A percentile compares a stretch with the other conserved stretches of the same genome.
Evolutionary conservation across 208 protist genomes (phyloP).

Genomic region (Angomonas ambiguus): DNA sequence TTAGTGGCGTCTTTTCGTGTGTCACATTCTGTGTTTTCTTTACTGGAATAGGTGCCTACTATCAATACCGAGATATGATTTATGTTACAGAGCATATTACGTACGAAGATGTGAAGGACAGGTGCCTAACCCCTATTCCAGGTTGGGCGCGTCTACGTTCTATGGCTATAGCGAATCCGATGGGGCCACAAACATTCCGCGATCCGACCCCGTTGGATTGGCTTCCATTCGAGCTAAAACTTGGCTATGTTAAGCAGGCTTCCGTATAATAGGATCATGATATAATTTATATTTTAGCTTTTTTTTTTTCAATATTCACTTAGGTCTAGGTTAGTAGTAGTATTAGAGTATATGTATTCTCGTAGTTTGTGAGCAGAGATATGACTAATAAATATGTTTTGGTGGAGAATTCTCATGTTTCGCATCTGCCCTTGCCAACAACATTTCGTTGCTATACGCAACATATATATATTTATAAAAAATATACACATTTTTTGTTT

Average conservation of each 20-base stretch:
- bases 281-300: not conserved
- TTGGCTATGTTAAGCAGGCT: constrained; percentile 86
- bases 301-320: constrained; percentile 8
- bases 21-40: constrained; percentile 32
- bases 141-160: constrained; percentile 72
- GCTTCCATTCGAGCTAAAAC: constrained; percentile 87
- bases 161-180: constrained; percentile 51
- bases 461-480: not conserved
- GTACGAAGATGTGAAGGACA: constrained; percentile 87
- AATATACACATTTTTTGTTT: not conserved
- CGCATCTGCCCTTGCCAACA: too few species aligned
- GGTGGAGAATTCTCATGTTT: too few species aligned
- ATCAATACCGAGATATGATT: constrained; percentile 84
- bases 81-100: constrained; percentile 80
- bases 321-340: not conserved
- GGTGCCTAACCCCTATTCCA: constrained; percentile 85
- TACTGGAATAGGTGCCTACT: constrained; percentile 53
- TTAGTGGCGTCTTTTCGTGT: constrained; percentile 37
- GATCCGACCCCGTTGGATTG: constrained; percentile 87
- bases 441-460: too few species aligned
- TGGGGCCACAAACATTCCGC: constrained; percentile 69
- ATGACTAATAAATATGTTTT: too few species aligned
- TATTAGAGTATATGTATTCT: not conserved
- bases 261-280: constrained; percentile 55
- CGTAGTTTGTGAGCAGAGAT: not conserved